phyloP scores from a whole-genome alignment of 2,329 filamentous ascomycete species.

The Colletotrichum lupini region DNA sequence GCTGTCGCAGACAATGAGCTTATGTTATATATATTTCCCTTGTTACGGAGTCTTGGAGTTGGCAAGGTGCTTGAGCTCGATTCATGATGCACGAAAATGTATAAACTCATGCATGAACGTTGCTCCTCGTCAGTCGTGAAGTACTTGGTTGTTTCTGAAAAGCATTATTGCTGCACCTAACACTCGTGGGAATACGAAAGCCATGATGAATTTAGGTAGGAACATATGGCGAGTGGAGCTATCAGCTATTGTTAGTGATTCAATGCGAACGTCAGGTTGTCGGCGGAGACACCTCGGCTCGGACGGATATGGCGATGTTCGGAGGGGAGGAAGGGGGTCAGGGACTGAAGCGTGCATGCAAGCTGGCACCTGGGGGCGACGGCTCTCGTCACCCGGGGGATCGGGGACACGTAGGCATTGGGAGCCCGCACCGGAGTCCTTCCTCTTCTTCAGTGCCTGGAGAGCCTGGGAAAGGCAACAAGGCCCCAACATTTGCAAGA shows the following conservation, averaged over 20 bases:
- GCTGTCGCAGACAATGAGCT: not conserved
- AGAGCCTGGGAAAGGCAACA: constrained; percentile 22
- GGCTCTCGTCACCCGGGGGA: constrained; percentile 5
- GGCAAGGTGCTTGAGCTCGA: not conserved
- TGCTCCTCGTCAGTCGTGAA: no score
- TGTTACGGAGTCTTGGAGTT: constrained; percentile 6
- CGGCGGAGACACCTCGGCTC: constrained; percentile 7
- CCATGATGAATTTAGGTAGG: no score
- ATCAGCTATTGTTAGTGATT: not conserved
- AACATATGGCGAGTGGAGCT: not conserved
- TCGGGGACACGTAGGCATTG: constrained; percentile 2
- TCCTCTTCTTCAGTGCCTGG: constrained; percentile 6
- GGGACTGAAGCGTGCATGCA: not conserved
- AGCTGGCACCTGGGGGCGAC: not conserved
- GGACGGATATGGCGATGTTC: not conserved
- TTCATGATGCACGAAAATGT: not conserved
- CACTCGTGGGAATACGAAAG: no score
- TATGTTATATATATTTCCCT: not conserved
- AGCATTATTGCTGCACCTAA: no score
- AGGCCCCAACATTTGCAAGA: constrained; percentile 21
- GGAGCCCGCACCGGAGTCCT: not conserved
- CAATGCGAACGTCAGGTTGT: not conserved
- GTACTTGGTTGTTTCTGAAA: no score
- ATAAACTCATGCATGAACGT: not conserved
- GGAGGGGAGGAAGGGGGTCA: not conserved